A percentile compares a stretch with the other conserved stretches of the same genome.
These are phyloP conservation scores for Saccharomycopsis sp. DNA, from an alignment of 805 yeast species.

Conservation along the genomic window DNA sequence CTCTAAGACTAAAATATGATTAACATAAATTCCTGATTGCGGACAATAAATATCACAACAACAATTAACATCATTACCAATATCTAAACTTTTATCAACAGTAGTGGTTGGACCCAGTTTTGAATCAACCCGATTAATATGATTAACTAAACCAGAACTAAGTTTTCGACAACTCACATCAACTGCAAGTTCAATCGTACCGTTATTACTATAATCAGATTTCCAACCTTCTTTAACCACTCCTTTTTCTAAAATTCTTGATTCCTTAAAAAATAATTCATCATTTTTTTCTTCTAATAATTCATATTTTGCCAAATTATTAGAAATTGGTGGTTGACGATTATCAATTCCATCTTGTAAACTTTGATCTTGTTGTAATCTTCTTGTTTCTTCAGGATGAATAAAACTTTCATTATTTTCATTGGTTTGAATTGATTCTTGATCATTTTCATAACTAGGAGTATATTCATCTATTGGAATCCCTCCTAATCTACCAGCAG, in stretches of 20 bases:
- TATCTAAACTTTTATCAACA: slow-evolving; percentile 11
- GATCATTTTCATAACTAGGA: neutral
- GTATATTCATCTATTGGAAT: slow-evolving; percentile 1
- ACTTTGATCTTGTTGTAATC: too few relatives aligned
- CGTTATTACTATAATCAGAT: slow-evolving; percentile 71
- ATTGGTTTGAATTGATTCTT: neutral
- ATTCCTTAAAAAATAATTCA: slow-evolving; percentile 59
- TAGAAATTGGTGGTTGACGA: neutral
- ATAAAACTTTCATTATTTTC: slow-evolving; percentile 4
- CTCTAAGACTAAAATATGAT: slow-evolving; percentile 73
- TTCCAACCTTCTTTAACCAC: slow-evolving; percentile 93
- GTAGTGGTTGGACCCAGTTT: slow-evolving; percentile 26
- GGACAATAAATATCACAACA: slow-evolving; percentile 81
- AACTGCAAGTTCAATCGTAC: slow-evolving; percentile 70
- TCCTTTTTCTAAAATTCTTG: slow-evolving; percentile 63
- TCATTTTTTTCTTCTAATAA: slow-evolving; percentile 11
- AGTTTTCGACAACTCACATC: slow-evolving; percentile 53
- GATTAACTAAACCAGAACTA: slow-evolving; percentile 41
- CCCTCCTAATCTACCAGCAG: neutral
- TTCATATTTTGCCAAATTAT: neutral
- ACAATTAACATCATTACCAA: slow-evolving; percentile 35
- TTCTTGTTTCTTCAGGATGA: slow-evolving; percentile 14
- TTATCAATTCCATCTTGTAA: too few relatives aligned
- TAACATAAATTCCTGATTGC: slow-evolving; percentile 62
- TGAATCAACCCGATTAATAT: slow-evolving; percentile 35